Evolutionary conservation across 1,284 basidiomycete genomes (phyloP), one percentile per base, ranked within the genome.

Genomic region (Apiotrichum gamsii): DNA sequence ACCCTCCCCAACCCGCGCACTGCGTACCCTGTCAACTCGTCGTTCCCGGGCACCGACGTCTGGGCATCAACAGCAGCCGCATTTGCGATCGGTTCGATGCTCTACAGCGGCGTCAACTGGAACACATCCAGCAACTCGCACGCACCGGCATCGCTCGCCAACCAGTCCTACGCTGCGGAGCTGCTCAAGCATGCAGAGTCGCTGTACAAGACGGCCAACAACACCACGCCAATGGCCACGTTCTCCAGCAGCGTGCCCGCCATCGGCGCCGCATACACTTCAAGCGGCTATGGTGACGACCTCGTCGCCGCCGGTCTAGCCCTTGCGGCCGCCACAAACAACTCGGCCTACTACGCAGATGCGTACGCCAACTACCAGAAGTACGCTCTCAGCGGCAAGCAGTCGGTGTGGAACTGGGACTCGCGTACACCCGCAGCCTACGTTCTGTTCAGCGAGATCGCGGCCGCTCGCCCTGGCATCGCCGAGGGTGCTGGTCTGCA

Each of bases 341-440:
- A 72, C 11, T 75, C 79, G 15, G 70, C 75, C 14, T 76, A 82
- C 46, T 86, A 83, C 60, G 64, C 77, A 18, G 78, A 87, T 49
- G 88, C 87, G 0, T 76, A 81, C 59, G 62, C 70, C 4, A 80
- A 79, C 61, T 90, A 84, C 65, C 62, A 72, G 5, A 72, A 80
- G 30, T 85, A 80, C 61, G 66, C 75, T 15, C 76, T 90, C 0
- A 70, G 72, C 5, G 74, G 75, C 2, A 72, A 76, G 34, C 73
- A 82, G 43, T 70, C 75, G 5, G 82, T 85, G 6, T 87, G 91
- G 74, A 91, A 93, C 64, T 95, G 91, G 90, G 90, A 93, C 64
- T 80, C 81, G 2, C 87, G 87, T 66, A 78, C 79, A 0, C 84
- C 88, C 3, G 87, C 83, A 1, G 64, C 87, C 0, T 80, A 82